phyloP scores from a whole-genome alignment of 306 rosid genomes.

The Neltuma alba region DNA sequence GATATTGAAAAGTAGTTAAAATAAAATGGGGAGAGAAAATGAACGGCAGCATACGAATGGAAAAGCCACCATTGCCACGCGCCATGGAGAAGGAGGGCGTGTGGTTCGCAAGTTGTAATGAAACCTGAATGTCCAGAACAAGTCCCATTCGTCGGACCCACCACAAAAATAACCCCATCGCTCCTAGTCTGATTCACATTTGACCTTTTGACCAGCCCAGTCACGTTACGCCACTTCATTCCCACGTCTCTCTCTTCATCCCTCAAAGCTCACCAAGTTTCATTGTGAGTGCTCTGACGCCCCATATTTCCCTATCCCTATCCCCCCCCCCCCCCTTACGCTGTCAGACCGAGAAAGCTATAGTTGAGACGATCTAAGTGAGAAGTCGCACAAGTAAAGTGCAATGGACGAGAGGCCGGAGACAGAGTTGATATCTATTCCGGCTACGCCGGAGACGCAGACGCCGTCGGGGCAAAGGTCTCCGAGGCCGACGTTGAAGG shows the following conservation, averaged over 20 bases:
- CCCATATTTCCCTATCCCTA: background rate
- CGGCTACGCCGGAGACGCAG: conserved; percentile 91
- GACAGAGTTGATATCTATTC: conserved; percentile 93
- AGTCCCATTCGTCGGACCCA: background rate
- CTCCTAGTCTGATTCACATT: background rate
- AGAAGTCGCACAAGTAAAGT: background rate
- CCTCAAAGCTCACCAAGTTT: background rate
- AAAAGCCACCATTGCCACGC: background rate
- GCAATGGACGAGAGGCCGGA: conserved; percentile 93
- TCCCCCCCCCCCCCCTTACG: background rate
- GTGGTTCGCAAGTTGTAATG: background rate
- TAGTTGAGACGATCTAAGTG: background rate
- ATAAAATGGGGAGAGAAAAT: no score
- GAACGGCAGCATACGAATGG: no score
- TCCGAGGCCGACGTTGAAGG: conserved; percentile 68
- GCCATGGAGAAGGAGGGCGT: background rate
- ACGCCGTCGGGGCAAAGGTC: conserved; percentile 95
- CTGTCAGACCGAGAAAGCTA: no score
- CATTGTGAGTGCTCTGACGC: background rate
- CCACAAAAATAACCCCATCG: background rate
- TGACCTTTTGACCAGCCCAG: background rate
- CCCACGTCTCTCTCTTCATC: background rate
- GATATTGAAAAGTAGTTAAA: no score
- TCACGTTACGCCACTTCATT: background rate
- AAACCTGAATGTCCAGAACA: background rate